These are phyloP conservation scores for Cladosporium sphaerospermum DNA, from an alignment of 2,329 filamentous ascomycete genomes.

Conservation along the genomic window DNA sequence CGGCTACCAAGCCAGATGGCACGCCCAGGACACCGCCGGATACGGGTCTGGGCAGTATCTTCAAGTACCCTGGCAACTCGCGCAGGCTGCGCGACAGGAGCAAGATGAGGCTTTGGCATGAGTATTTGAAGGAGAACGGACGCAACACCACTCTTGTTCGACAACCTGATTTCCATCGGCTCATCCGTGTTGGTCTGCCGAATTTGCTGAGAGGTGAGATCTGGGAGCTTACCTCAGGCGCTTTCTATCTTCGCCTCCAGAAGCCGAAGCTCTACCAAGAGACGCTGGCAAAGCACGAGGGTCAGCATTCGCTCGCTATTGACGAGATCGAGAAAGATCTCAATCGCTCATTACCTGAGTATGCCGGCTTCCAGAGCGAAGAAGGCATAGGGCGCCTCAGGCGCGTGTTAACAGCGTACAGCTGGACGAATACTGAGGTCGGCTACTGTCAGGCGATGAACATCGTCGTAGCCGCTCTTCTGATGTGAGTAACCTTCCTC, in stretches of 20 bases:
- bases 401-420: constrained; percentile 90
- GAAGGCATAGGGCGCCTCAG: constrained; percentile 87
- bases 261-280: constrained; percentile 78
- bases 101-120: constrained; percentile 96
- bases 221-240: constrained; percentile 92
- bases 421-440: constrained; percentile 91
- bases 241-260: constrained; percentile 79
- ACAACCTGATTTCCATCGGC: constrained; percentile 95
- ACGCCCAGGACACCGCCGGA: constrained; percentile 58
- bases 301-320: constrained; percentile 85
- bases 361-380: constrained; percentile 93
- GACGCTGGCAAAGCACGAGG: constrained; percentile 75
- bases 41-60: constrained; percentile 85
- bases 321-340: constrained; percentile 99
- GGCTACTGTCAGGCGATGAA: constrained; percentile 99
- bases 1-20: constrained; percentile 39
- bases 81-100: constrained; percentile 89
- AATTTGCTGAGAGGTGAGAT: constrained; percentile 90
- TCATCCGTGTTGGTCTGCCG: constrained; percentile 89
- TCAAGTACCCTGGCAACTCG: constrained; percentile 89
- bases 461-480: constrained; percentile 92
- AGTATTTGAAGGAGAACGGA: constrained; percentile 88
- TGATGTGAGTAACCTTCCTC: constrained; percentile 57
- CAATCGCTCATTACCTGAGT: constrained; percentile 92
- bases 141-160: constrained; percentile 86